These are phyloP conservation scores for Lactarius hengduanensis DNA, from an alignment of 768 basidiomycete species.

Conservation along the genomic window DNA sequence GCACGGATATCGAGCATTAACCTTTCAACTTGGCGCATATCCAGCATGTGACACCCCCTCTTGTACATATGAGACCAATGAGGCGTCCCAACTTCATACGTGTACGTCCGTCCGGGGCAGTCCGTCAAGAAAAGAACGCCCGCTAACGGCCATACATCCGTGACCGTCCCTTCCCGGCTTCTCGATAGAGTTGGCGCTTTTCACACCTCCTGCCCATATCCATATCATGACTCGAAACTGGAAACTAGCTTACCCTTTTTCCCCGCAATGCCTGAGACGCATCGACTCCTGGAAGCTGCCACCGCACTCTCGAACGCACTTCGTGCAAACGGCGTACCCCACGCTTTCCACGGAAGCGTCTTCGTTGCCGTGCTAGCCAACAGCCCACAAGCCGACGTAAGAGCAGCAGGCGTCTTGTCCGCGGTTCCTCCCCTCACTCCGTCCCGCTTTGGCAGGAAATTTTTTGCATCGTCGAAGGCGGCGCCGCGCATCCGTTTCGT, in stretches of 20 bases:
- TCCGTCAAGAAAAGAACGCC: constrained; percentile 19
- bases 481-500: constrained; percentile 70
- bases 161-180: constrained; percentile 21
- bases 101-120: constrained; percentile 25
- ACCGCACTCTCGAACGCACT: constrained; percentile 68
- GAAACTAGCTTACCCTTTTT: constrained; percentile 36
- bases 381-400: constrained; percentile 61
- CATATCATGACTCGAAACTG: constrained; percentile 55
- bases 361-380: constrained; percentile 69
- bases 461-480: constrained; percentile 78
- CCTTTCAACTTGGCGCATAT: constrained; percentile 15
- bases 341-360: constrained; percentile 80
- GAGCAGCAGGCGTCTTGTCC: constrained; percentile 31
- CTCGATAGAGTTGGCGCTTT: constrained; percentile 26
- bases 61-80: constrained; percentile 17
- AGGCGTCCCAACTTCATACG: constrained; percentile 16
- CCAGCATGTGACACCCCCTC: constrained; percentile 25
- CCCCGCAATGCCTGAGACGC: constrained; percentile 62
- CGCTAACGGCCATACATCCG: constrained; percentile 5
- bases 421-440: constrained; percentile 26
- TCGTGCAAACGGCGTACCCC: constrained; percentile 55
- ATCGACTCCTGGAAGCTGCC: constrained; percentile 76
- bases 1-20: constrained; percentile 21
- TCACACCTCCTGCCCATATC: constrained; percentile 21
- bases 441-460: constrained; percentile 57